phyloP scores from a whole-genome alignment of 768 basidiomycete genomes.

The Phanerochaete carnosa region DNA sequence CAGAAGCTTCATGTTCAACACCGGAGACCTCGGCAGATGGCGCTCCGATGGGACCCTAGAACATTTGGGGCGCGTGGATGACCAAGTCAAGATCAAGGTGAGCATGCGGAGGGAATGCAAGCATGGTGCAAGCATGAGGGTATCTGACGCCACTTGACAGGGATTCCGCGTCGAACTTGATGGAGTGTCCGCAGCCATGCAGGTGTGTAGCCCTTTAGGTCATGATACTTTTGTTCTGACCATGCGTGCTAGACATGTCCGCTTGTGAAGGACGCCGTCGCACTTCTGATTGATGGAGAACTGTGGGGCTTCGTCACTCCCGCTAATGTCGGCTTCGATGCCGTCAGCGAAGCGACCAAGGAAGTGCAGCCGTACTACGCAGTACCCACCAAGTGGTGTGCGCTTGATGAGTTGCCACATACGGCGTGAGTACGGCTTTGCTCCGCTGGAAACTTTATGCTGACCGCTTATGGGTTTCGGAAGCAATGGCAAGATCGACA shows the following conservation, averaged over 20 bases:
- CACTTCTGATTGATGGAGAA: slow-evolving; percentile 47
- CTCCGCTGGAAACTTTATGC: background rate
- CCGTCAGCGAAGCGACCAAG: slow-evolving; percentile 42
- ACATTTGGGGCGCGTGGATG: slow-evolving; percentile 57
- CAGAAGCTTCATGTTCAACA: slow-evolving; percentile 52
- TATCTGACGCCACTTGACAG: slow-evolving; percentile 21
- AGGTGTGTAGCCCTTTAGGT: slow-evolving; percentile 32
- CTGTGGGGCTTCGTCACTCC: slow-evolving; percentile 58
- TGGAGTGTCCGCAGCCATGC: slow-evolving; percentile 58
- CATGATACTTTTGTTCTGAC: background rate
- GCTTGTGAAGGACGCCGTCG: slow-evolving; percentile 43
- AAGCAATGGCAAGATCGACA: slow-evolving; percentile 43
- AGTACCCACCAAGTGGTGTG: slow-evolving; percentile 44
- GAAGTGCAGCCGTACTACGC: slow-evolving; percentile 59
- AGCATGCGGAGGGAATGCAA: background rate
- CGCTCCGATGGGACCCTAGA: slow-evolving; percentile 49
- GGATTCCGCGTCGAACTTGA: slow-evolving; percentile 66
- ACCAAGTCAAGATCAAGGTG: slow-evolving; percentile 64
- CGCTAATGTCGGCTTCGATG: slow-evolving; percentile 29
- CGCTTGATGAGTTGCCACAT: slow-evolving; percentile 46
- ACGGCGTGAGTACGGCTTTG: slow-evolving; percentile 39
- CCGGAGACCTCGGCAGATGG: slow-evolving; percentile 60
- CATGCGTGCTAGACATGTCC: slow-evolving; percentile 33
- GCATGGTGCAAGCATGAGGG: no score
- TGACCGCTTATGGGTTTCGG: background rate